These are phyloP conservation scores for Ceratocystis albifundus DNA, from an alignment of 2,329 filamentous ascomycete species.

Conservation along the genomic window DNA sequence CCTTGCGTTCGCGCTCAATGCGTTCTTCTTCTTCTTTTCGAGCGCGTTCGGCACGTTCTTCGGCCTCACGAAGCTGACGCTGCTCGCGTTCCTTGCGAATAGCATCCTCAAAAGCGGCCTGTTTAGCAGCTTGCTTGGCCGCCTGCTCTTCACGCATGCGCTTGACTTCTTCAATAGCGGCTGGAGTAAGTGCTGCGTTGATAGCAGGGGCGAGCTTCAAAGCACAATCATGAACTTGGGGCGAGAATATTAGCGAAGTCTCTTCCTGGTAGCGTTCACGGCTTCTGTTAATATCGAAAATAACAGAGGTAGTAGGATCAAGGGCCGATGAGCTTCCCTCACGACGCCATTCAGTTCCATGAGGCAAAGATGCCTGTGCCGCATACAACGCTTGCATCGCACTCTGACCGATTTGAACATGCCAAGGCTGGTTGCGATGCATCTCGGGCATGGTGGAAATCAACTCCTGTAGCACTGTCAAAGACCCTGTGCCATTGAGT, in stretches of 20 bases:
- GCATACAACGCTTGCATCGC: conserved; percentile 42
- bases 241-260: conserved; percentile 66
- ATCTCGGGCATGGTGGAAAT: conserved; percentile 42
- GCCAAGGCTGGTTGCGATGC: conserved; percentile 41
- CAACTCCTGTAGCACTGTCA: conserved; percentile 45
- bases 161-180: conserved; percentile 71
- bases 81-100: conserved; percentile 54
- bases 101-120: conserved; percentile 32
- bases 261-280: conserved; percentile 78
- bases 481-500: conserved; percentile 37
- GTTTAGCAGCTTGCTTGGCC: conserved; percentile 27
- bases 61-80: conserved; percentile 57
- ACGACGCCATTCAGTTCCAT: conserved; percentile 39
- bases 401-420: conserved; percentile 47
- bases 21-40: conserved; percentile 46
- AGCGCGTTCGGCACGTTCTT: conserved; percentile 52
- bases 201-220: conserved; percentile 54
- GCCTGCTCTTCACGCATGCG: conserved; percentile 34
- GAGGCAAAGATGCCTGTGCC: conserved; percentile 29
- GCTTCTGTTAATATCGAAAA: conserved; percentile 63
- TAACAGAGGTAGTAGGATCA: conserved; percentile 62
- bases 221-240: conserved; percentile 53
- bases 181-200: conserved; percentile 63
- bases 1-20: background rate
- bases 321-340: conserved; percentile 34